phyloP scores from a whole-genome alignment of 2,329 filamentous ascomycete species.

The Colletotrichum tamarilloi region DNA sequence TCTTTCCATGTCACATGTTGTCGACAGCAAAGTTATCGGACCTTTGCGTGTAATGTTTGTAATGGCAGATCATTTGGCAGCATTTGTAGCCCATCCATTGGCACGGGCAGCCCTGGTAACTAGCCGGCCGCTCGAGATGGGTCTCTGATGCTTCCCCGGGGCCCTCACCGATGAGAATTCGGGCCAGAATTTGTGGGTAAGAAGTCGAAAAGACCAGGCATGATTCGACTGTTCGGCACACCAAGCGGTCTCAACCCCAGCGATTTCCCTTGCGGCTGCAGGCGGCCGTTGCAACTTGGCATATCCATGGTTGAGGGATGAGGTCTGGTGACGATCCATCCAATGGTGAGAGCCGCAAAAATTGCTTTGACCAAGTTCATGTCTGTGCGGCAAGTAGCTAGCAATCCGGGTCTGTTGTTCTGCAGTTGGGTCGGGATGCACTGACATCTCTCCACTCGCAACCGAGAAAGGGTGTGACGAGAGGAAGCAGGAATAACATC shows the following conservation, averaged over 20 bases:
- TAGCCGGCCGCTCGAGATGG: conserved; percentile 3
- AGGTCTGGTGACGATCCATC: conserved; percentile 13
- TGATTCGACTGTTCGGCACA: conserved; percentile 26
- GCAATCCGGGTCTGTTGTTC: conserved; percentile 8
- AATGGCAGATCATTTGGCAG: neutral
- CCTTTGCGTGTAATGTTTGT: neutral
- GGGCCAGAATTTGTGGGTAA: conserved; percentile 17
- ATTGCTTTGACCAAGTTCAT: conserved; percentile 9
- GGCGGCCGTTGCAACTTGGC: conserved; percentile 32
- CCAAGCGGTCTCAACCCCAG: conserved; percentile 14
- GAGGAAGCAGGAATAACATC: conserved; percentile 16
- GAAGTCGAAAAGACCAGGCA: conserved; percentile 7
- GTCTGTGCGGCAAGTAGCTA: conserved; percentile 20
- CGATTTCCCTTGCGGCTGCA: conserved; percentile 28
- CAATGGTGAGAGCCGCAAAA: conserved; percentile 29
- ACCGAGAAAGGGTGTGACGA: conserved; percentile 25
- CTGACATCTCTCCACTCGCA: conserved; percentile 30
- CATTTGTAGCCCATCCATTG: neutral
- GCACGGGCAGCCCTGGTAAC: neutral
- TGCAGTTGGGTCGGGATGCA: conserved; percentile 17
- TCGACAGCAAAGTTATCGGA: neutral
- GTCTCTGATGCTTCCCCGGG: conserved; percentile 7
- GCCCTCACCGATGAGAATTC: conserved; percentile 25
- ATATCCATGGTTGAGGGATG: conserved; percentile 24
- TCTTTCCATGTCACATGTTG: neutral